Evolutionary conservation across 2,329 filamentous ascomycete species (phyloP).

Genomic region (Exophiala mesophila): DNA sequence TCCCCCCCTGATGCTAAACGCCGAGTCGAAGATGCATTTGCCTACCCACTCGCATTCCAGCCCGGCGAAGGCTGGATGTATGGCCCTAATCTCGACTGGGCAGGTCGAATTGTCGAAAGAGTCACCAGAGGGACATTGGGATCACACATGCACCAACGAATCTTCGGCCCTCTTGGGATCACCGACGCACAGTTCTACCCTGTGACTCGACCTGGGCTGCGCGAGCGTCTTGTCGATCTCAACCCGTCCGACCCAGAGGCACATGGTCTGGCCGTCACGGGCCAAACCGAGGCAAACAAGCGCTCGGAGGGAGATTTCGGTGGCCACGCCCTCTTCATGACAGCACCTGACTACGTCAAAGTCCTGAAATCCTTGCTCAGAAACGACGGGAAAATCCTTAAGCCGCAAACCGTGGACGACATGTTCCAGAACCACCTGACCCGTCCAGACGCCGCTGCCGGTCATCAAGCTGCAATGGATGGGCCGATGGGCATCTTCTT

Average conservation of each 20-base stretch:
- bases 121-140: constrained; percentile 41
- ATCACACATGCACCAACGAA: constrained; percentile 45
- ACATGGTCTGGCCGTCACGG: constrained; percentile 33
- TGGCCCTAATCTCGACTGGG: constrained; percentile 52
- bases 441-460: constrained; percentile 25
- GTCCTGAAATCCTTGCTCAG: constrained; percentile 35
- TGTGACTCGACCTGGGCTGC: constrained; percentile 34
- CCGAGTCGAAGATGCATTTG: constrained; percentile 43
- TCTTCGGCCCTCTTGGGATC: constrained; percentile 46
- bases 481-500: constrained; percentile 35
- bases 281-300: constrained; percentile 25
- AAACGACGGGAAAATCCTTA: constrained; percentile 37
- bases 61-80: constrained; percentile 61
- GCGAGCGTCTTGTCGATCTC: constrained; percentile 35
- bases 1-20: constrained; percentile 4
- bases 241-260: constrained; percentile 34
- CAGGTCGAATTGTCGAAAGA: constrained; percentile 45
- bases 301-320: constrained; percentile 38
- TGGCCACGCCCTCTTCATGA: constrained; percentile 41
- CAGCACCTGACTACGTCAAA: constrained; percentile 29
- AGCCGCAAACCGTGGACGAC: constrained; percentile 17
- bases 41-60: constrained; percentile 56
- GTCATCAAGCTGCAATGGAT: constrained; percentile 29
- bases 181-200: constrained; percentile 53
- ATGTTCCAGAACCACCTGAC: constrained; percentile 31